Conservation (phyloP, 1,139 yeast genomes). For the Pichia sp. region DNA sequence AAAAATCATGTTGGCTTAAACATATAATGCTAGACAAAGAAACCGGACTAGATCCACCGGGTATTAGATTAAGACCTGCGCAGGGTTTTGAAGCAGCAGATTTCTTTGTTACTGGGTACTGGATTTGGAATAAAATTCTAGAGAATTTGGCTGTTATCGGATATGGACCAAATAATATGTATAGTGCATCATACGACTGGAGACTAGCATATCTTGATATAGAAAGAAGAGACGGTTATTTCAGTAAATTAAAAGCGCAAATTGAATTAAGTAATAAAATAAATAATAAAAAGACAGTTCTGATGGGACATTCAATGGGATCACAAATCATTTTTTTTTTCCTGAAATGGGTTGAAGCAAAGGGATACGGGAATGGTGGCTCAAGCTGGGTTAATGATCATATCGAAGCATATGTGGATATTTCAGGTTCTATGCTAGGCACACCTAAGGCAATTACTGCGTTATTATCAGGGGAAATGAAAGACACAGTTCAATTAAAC, state of each 20-base stretch:
- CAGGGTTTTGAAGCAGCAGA: slow-evolving; percentile 97
- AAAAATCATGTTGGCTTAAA: slow-evolving; percentile 88
- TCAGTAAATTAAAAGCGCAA: slow-evolving; percentile 62
- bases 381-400: slow-evolving; percentile 77
- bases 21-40: slow-evolving; percentile 83
- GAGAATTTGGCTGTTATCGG: slow-evolving; percentile 93
- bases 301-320: slow-evolving; percentile 96
- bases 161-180: slow-evolving; percentile 86
- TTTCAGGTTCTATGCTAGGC: slow-evolving; percentile 83
- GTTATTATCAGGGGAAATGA: slow-evolving; percentile 92
- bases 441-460: slow-evolving; percentile 94
- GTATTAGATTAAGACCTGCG: slow-evolving; percentile 76
- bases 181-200: slow-evolving; percentile 94
- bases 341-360: slow-evolving; percentile 93
- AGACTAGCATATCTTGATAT: slow-evolving; percentile 82
- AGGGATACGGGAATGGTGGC: slow-evolving; percentile 91
- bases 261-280: slow-evolving; percentile 51
- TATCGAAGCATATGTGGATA: slow-evolving; percentile 73
- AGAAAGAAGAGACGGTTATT: slow-evolving; percentile 81
- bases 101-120: slow-evolving; percentile 92
- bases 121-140: slow-evolving; percentile 95
- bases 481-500: slow-evolving; percentile 90
- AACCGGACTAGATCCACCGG: slow-evolving; percentile 89
- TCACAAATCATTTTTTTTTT: slow-evolving; percentile 82
- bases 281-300: slow-evolving; percentile 66